phyloP scores from a whole-genome alignment of 2,329 filamentous ascomycete species.

The Neodidymelliopsis sp. region DNA sequence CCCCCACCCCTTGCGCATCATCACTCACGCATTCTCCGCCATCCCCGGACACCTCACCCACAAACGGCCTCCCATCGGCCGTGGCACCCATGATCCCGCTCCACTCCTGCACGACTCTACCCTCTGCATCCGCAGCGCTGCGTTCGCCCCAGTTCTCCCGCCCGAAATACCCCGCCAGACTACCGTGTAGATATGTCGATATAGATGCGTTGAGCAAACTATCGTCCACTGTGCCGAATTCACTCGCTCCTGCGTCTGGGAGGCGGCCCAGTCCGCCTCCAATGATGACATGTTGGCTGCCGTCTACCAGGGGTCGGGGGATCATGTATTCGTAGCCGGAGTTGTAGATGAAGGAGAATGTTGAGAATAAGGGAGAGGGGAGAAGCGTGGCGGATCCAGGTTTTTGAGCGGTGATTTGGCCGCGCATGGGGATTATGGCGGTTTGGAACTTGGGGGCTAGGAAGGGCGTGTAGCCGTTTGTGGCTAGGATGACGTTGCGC shows the following conservation, averaged over 20 bases:
- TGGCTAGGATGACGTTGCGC: slow-evolving; percentile 38
- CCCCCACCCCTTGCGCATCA: too few species aligned
- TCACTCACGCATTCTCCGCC: too few species aligned
- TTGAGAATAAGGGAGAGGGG: slow-evolving; percentile 55
- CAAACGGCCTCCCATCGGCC: slow-evolving; percentile 59
- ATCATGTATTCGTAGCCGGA: slow-evolving; percentile 74
- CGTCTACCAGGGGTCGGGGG: slow-evolving; percentile 53
- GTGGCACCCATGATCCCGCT: slow-evolving; percentile 62
- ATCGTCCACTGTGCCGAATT: slow-evolving; percentile 67
- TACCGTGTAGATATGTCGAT: slow-evolving; percentile 55
- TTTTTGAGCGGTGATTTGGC: slow-evolving; percentile 50
- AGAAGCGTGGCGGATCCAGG: slow-evolving; percentile 47
- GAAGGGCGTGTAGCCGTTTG: slow-evolving; percentile 47
- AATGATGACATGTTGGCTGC: slow-evolving; percentile 64
- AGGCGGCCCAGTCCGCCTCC: slow-evolving; percentile 63
- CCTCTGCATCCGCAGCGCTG: slow-evolving; percentile 17
- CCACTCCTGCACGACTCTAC: slow-evolving; percentile 53
- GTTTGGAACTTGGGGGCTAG: slow-evolving; percentile 47
- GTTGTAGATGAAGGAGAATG: slow-evolving; percentile 69
- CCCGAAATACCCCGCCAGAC: slow-evolving; percentile 61
- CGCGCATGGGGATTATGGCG: slow-evolving; percentile 51
- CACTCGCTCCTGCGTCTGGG: slow-evolving; percentile 52
- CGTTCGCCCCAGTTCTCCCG: slow-evolving; percentile 46
- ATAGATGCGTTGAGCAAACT: slow-evolving; percentile 59
- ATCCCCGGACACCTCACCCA: slow-evolving; percentile 53